These are phyloP conservation scores for Hymenochaete sp. DNA, from an alignment of 1,284 basidiomycete genomes.

Conservation along the genomic window DNA sequence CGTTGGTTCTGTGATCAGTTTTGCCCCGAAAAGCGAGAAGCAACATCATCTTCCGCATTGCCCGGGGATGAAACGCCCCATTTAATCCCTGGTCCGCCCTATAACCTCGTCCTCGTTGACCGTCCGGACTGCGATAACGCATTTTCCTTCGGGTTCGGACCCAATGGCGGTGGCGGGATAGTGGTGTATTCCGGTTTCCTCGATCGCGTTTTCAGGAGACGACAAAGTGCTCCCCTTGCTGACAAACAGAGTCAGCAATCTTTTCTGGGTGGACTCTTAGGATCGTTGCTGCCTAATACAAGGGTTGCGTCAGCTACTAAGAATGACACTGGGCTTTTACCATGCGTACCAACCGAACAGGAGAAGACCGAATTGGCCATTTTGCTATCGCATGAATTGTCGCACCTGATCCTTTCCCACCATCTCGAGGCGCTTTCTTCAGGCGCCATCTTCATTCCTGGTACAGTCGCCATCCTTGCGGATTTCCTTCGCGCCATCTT, in stretches of 20 bases:
- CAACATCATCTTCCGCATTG: not conserved
- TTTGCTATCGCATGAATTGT: constrained; percentile 80
- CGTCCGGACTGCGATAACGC: constrained; percentile 73
- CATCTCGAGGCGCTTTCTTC: constrained; percentile 85
- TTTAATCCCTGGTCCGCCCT: constrained; percentile 70
- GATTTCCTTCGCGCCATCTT: constrained; percentile 82
- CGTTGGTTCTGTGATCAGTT: constrained; percentile 41
- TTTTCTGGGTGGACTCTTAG: constrained; percentile 41
- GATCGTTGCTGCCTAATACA: constrained; percentile 32
- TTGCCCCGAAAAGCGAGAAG: not conserved
- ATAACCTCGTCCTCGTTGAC: constrained; percentile 78
- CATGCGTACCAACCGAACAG: constrained; percentile 50
- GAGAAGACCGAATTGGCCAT: constrained; percentile 81
- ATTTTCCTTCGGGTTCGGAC: constrained; percentile 87
- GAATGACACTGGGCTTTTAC: too few species aligned
- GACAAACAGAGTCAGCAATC: constrained; percentile 13
- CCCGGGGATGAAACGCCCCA: constrained; percentile 31
- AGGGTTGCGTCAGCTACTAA: constrained; percentile 26
- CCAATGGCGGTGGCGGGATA: constrained; percentile 80
- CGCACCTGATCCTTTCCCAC: constrained; percentile 80
- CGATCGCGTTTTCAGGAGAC: constrained; percentile 57
- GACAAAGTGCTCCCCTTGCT: constrained; percentile 21
- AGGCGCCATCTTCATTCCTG: constrained; percentile 73
- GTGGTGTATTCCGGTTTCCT: constrained; percentile 86
- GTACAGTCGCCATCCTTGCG: constrained; percentile 64